phyloP scores from a whole-genome alignment of 441 rosid genomes.

The Bruguiera hainesii region DNA sequence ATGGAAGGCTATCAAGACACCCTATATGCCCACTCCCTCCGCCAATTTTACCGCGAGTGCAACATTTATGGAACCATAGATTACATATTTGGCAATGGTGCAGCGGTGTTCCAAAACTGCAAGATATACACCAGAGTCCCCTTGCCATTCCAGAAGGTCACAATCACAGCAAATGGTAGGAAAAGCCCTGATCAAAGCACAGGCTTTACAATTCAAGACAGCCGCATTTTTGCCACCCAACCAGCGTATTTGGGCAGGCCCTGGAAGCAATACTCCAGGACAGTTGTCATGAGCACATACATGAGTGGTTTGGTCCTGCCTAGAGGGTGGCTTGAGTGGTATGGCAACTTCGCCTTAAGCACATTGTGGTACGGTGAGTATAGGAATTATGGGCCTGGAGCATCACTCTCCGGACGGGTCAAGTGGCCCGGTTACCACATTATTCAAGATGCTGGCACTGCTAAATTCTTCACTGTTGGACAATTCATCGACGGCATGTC shows the following conservation, averaged over 20 bases:
- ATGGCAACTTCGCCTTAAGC: conserved; percentile 49
- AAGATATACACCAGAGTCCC: conserved; percentile 64
- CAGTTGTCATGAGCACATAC: conserved; percentile 56
- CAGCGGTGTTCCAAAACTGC: conserved; percentile 72
- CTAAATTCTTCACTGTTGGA: conserved; percentile 55
- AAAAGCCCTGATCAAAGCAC: conserved; percentile 73
- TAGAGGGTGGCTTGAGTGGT: conserved; percentile 76
- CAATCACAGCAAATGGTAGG: conserved; percentile 83
- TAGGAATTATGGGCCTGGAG: conserved; percentile 61
- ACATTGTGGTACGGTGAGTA: conserved; percentile 71
- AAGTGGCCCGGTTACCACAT: conserved; percentile 64
- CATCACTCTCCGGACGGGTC: conserved; percentile 36
- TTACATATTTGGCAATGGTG: conserved; percentile 86
- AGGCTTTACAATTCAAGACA: conserved; percentile 66
- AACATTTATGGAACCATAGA: conserved; percentile 78
- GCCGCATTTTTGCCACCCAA: conserved; percentile 52
- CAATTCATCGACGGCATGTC: conserved; percentile 53
- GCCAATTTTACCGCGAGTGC: conserved; percentile 77
- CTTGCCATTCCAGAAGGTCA: conserved; percentile 53
- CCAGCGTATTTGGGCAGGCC: conserved; percentile 75
- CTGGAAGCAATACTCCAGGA: conserved; percentile 74
- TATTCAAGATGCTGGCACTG: conserved; percentile 44
- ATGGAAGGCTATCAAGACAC: conserved; percentile 87
- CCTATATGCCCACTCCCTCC: conserved; percentile 59
- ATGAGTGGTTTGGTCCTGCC: conserved; percentile 51